phyloP scores from a whole-genome alignment of 345 rosid genomes.

The Syzygium jambos region DNA sequence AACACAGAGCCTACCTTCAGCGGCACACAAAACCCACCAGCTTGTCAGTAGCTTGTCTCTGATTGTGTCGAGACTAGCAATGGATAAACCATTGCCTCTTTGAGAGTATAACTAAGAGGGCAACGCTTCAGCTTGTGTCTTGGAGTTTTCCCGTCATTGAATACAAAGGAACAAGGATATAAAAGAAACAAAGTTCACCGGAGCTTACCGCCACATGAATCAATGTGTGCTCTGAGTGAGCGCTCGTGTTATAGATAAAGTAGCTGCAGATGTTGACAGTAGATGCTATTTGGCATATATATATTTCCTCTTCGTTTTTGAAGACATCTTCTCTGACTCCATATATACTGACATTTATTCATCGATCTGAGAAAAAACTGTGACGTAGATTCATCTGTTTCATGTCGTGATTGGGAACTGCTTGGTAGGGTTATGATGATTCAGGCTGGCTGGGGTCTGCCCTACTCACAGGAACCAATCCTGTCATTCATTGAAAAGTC shows the following conservation, averaged over 20 bases:
- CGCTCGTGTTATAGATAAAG: neutral
- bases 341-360: neutral
- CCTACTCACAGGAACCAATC: neutral
- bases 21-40: slow-evolving; percentile 8
- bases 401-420: neutral
- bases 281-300: neutral
- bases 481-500: neutral
- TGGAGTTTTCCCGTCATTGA: neutral
- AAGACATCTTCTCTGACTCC: neutral
- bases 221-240: neutral
- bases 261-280: neutral
- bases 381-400: neutral
- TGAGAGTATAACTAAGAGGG: neutral
- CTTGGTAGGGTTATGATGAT: neutral
- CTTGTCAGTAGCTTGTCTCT: neutral
- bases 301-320: neutral
- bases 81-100: neutral
- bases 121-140: neutral
- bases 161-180: neutral
- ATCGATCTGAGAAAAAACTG: neutral
- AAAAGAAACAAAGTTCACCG: too few species aligned
- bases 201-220: neutral
- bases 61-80: neutral
- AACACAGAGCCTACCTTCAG: slow-evolving; percentile 6
- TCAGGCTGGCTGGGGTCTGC: too few species aligned